Evolutionary conservation across 2,329 filamentous ascomycete genomes (phyloP), one percentile per base, ranked within the genome.

Genomic region (Pseudogymnoascus sp.): DNA sequence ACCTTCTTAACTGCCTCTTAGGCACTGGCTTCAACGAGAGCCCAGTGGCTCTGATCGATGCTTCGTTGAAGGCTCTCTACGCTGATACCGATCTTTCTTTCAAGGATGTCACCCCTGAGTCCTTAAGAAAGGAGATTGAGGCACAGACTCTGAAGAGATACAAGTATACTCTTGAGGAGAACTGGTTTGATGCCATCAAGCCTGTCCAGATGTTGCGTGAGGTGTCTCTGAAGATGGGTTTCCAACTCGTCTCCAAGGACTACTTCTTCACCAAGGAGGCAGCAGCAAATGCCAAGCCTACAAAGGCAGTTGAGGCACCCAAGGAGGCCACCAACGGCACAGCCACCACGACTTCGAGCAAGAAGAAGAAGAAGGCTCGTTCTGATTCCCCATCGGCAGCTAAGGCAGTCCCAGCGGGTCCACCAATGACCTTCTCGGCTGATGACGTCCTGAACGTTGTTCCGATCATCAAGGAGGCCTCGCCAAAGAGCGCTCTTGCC

Each of bases 391-490:
- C 72, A 35, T 65, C 71, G 47, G 69, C 66, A 10, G 65, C 72
- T 26, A 65, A 66, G 40, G 69, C 72, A n/a, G 64, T 66, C n/a
- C 70, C 74, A 21, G 73, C 77, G 11, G 78, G 69, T 68, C 81
- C 74, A 65, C 76, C 70, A 69, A 74, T 75, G 65, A 92, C 90
- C 0, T 97, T 99, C 77, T 82, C 80, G 61, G 81, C 91, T 0
- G 92, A 96, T 65, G 92, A 99, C 70, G 83, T 99, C 67, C 77
- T 96, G 68, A 97, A 97, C 76, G 82, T 97, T 65, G 90, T 97
- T n/a, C 95, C 95, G 6, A 79, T 97, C 53, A 85, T 97, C 72
- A 97, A 97, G 81, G 93, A 99, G 74, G 95, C 95, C 3, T 88
- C 90, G 65, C 95, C 93, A 40, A 89, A 91, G 76, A 97, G 93